phyloP scores from a whole-genome alignment of 257 asterid genomes.

The Sherardia arvensis region DNA sequence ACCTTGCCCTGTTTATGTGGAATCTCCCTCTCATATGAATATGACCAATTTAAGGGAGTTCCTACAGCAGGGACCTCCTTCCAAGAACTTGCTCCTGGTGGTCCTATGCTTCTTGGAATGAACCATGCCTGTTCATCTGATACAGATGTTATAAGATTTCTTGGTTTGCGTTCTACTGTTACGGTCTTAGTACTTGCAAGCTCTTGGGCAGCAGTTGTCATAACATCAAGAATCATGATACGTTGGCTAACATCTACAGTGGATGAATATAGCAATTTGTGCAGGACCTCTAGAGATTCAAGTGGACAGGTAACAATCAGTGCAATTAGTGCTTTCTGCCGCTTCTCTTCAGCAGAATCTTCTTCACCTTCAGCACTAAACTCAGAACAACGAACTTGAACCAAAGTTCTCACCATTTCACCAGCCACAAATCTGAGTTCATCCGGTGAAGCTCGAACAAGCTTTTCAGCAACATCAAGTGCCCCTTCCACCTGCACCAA shows the following conservation, averaged over 20 bases:
- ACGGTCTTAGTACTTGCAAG: conserved; percentile 52
- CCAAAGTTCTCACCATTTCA: conserved; percentile 62
- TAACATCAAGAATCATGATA: conserved; percentile 77
- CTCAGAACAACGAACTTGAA: conserved; percentile 82
- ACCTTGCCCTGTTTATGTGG: conserved; percentile 50
- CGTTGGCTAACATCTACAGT: conserved; percentile 84
- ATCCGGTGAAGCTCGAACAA: conserved; percentile 89
- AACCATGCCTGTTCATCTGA: conserved; percentile 75
- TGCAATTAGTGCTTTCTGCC: conserved; percentile 77
- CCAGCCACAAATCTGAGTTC: conserved; percentile 74
- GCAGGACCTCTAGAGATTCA: conserved; percentile 65
- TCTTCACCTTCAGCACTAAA: conserved; percentile 74
- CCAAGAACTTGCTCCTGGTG: conserved; percentile 79
- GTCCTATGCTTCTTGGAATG: conserved; percentile 55
- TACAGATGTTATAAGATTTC: conserved; percentile 42
- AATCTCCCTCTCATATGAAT: conserved; percentile 83
- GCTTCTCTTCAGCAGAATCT: conserved; percentile 77
- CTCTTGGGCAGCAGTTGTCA: conserved; percentile 88
- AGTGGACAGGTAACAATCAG: conserved; percentile 60
- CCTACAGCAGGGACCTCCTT: conserved; percentile 63
- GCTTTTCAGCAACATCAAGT: conserved; percentile 79
- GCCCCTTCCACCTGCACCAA: conserved; percentile 71
- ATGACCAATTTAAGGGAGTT: conserved; percentile 71
- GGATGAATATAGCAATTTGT: conserved; percentile 74
- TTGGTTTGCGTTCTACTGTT: conserved; percentile 29